Evolutionary conservation across 1,284 basidiomycete species (phyloP).

Genomic region (Trichosporon coremiiforme): DNA sequence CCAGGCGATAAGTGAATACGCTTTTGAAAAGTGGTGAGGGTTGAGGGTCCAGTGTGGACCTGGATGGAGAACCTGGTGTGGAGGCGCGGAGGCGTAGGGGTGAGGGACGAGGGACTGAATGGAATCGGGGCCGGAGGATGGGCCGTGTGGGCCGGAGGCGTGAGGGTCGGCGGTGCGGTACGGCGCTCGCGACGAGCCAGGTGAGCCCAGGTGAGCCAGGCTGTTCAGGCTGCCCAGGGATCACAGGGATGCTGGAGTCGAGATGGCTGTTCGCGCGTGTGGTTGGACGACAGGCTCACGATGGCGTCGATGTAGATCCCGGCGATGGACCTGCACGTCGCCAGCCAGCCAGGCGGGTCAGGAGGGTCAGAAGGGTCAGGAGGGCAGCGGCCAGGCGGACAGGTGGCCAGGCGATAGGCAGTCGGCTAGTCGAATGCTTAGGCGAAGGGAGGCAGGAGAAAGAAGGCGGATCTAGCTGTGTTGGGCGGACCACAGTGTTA

Average conservation of each 20-base stretch:
- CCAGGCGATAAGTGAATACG: constrained; percentile 3
- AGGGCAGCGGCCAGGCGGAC: constrained; percentile 1
- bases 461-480: neutral
- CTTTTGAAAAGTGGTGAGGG: constrained; percentile 7
- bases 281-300: neutral
- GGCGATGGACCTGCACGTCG: constrained; percentile 4
- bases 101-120: constrained; percentile 10
- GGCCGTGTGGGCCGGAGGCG: neutral
- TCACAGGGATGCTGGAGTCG: neutral
- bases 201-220: neutral
- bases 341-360: neutral
- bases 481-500: neutral
- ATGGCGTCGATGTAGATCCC: constrained; percentile 17
- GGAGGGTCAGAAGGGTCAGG: neutral
- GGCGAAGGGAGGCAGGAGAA: neutral
- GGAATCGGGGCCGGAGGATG: neutral
- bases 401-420: neutral
- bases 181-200: neutral
- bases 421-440: neutral
- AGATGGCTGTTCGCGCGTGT: constrained; percentile 10
- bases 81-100: constrained; percentile 4
- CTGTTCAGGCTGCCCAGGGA: neutral
- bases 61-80: neutral
- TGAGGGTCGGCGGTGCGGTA: neutral
- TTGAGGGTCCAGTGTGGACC: neutral